Conservation (phyloP, 768 basidiomycete genomes). For the Phaeotremella skinneri region DNA sequence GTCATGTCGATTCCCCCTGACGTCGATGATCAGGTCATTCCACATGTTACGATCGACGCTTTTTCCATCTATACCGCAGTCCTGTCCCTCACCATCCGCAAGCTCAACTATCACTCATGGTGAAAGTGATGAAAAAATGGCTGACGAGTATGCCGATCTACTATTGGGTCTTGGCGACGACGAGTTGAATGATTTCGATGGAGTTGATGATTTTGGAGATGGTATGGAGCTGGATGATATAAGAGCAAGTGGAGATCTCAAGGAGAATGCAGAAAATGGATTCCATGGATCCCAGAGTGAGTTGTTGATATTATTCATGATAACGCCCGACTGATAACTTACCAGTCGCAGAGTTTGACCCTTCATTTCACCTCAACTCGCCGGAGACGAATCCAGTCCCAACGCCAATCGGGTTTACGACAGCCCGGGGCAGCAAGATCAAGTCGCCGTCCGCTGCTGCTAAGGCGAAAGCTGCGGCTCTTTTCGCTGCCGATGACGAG, state of each 20-base stretch:
- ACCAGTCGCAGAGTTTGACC: not conserved
- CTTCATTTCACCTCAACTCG: not conserved
- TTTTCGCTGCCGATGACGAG: conserved; percentile 21
- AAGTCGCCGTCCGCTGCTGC: conserved; percentile 20
- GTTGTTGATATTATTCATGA: not conserved
- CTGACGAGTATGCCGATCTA: conserved; percentile 25
- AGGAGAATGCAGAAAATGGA: not conserved
- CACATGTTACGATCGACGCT: no score
- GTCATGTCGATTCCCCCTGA: no score
- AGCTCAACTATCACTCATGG: not conserved
- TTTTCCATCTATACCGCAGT: not conserved
- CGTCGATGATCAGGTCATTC: no score
- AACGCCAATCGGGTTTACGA: conserved; percentile 14
- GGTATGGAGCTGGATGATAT: not conserved
- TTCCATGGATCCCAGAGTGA: not conserved
- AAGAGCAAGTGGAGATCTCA: not conserved
- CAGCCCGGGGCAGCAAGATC: conserved; percentile 5
- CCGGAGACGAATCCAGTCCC: not conserved
- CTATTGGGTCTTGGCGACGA: conserved; percentile 31
- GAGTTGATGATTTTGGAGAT: conserved; percentile 6
- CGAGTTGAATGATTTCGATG: conserved; percentile 34
- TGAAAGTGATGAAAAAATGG: not conserved
- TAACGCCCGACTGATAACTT: not conserved
- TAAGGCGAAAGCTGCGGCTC: conserved; percentile 10
- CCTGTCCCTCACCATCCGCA: not conserved